phyloP scores from a whole-genome alignment of 1,284 basidiomycete genomes.

The Cutaneotrichosporon dermatis region DNA sequence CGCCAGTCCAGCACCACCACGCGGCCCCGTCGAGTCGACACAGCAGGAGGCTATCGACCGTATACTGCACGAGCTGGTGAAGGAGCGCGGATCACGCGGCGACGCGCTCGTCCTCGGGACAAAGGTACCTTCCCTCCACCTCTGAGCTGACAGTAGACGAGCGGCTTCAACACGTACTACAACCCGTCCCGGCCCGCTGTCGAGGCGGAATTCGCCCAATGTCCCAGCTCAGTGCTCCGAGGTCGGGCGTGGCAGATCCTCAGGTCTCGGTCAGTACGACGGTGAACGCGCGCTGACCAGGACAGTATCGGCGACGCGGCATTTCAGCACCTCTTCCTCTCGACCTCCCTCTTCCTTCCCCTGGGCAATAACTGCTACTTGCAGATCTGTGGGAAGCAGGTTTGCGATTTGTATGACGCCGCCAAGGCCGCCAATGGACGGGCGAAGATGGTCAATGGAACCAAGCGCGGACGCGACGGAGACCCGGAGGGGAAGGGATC shows the following conservation, averaged over 20 bases:
- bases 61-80: conserved; percentile 25
- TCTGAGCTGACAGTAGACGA: conserved; percentile 1
- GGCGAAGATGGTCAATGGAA: neutral
- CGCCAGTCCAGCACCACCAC: neutral
- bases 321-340: conserved; percentile 49
- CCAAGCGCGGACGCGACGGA: conserved; percentile 15
- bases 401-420: conserved; percentile 21
- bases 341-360: conserved; percentile 49
- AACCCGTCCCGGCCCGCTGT: neutral
- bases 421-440: neutral
- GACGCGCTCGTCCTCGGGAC: conserved; percentile 25
- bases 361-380: conserved; percentile 51
- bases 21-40: neutral
- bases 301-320: conserved; percentile 46
- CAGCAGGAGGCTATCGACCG: conserved; percentile 35
- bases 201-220: conserved; percentile 14
- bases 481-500: neutral
- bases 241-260: conserved; percentile 29
- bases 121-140: conserved; percentile 19
- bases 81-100: conserved; percentile 3
- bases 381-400: conserved; percentile 50
- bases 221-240: conserved; percentile 23
- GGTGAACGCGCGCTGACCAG: conserved; percentile 4
- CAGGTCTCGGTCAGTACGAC: conserved; percentile 23
- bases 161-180: neutral